phyloP scores from a whole-genome alignment of 225 moss, liverwort and hornwort species.

The Anthoceros angustus region DNA sequence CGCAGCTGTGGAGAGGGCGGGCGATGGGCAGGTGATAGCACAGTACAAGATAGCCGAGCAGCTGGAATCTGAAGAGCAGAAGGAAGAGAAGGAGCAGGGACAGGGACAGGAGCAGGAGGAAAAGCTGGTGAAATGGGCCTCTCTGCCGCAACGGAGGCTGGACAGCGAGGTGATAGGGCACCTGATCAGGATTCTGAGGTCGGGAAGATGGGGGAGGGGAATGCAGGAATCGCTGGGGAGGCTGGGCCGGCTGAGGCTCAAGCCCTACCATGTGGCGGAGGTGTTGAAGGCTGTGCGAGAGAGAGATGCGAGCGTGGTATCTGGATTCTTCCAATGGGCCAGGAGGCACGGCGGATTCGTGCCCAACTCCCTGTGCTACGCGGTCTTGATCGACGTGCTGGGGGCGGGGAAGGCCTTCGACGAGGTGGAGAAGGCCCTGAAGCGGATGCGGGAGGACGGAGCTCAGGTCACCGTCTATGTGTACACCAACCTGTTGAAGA shows the following conservation, averaged over 20 bases:
- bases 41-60: no score
- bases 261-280: not conserved
- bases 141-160: not conserved
- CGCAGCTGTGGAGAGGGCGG: no score
- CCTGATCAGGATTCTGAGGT: not conserved
- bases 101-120: not conserved
- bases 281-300: not conserved
- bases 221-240: not conserved
- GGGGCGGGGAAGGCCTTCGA: not conserved
- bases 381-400: not conserved
- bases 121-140: not conserved
- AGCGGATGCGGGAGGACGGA: not conserved
- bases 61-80: no score
- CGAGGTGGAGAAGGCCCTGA: not conserved
- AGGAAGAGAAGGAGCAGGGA: not conserved
- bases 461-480: not conserved
- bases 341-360: not conserved
- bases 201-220: not conserved
- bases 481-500: conserved; percentile 3
- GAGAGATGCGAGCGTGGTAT: not conserved
- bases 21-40: no score
- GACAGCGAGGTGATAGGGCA: not conserved
- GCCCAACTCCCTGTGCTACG: not conserved
- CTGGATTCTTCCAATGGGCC: not conserved
- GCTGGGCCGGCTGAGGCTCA: not conserved